Evolutionary conservation across 306 rosid genomes (phyloP), one percentile per base, ranked within the genome.

Genomic region (Pachyrhizus erosus): DNA sequence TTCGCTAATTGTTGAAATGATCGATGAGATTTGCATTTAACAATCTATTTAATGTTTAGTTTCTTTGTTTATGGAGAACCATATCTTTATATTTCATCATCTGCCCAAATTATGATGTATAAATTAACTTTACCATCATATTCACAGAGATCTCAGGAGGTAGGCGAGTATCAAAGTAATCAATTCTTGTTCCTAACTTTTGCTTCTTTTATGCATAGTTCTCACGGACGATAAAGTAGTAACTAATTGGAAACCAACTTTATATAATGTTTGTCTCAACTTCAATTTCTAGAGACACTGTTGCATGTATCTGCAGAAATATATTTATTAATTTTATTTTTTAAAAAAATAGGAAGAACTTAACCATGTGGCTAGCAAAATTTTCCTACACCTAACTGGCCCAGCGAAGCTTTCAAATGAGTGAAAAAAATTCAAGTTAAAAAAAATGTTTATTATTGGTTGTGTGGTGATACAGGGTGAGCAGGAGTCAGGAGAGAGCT

Each of bases 221-320:
- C 51, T 81, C 58, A 23, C 9, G 26, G 65, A 81, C 0, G 12
- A 73, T 2, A 37, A 37, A 46, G 51, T 11, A 68, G 65, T 12
- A 18, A 45, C 52, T 39, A 13, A 79, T 5, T 21, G 45, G 27
- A 71, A 70, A 55, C 65, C 34, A 66, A 29, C 23, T 52, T 69
- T 21, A 23, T 33, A 69, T 60, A 24, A 70, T 58, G 10, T 27
- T 70, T 39, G 55, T 70, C 43, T 42, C 27, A 73, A 68, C 33
- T 57, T 7, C 34, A 66, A 52, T 45, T 75, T 75, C 40, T 27
- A 1, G 27, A 42, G 27, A 65, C 65, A 78, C 5, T 70, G 46
- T 48, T 77, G 37, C 49, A 78, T 7, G 62, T 73, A 51, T 78
- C 9, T 79, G 68, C 20, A 73, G 24, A 73, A 72, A 55, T 54